Percentiles rank a stretch among this genome's conserved stretches.
These are phyloP conservation scores for Wolfiporia cocos DNA, from an alignment of 1,284 basidiomycete genomes.

Conservation along the genomic window DNA sequence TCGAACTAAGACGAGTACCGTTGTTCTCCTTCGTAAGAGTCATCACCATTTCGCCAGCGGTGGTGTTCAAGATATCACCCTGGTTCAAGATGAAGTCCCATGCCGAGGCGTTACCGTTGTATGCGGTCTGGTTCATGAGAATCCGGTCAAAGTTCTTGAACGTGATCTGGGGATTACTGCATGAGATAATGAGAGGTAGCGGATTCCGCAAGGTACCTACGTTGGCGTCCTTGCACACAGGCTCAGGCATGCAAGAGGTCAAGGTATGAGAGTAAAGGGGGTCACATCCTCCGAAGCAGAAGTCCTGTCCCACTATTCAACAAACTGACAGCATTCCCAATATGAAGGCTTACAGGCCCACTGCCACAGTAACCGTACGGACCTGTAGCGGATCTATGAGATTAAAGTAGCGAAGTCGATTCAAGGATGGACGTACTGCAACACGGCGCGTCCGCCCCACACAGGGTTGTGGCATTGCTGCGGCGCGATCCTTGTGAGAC, in stretches of 20 bases:
- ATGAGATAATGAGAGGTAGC: conserved; percentile 3
- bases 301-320: conserved; percentile 32
- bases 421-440: conserved; percentile 2
- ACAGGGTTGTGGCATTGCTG: conserved; percentile 5
- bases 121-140: conserved; percentile 55
- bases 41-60: conserved; percentile 58
- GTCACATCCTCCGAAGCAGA: conserved; percentile 80
- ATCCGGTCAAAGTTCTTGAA: conserved; percentile 66
- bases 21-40: conserved; percentile 62
- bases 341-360: conserved; percentile 15
- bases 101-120: conserved; percentile 66
- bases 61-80: conserved; percentile 58
- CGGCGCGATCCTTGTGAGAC: background rate
- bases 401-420: background rate
- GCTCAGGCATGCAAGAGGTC: conserved; percentile 64
- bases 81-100: conserved; percentile 72
- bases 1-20: conserved; percentile 74
- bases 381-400: conserved; percentile 7
- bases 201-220: conserved; percentile 30
- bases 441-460: conserved; percentile 2
- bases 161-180: conserved; percentile 36
- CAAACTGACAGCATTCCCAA: background rate
- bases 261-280: conserved; percentile 61
- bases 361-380: conserved; percentile 18
- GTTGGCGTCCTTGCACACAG: conserved; percentile 60